Evolutionary conservation across 2,329 filamentous ascomycete genomes (phyloP), one percentile per base, ranked within the genome.

Genomic region (Pyrenophora seminiperda): DNA sequence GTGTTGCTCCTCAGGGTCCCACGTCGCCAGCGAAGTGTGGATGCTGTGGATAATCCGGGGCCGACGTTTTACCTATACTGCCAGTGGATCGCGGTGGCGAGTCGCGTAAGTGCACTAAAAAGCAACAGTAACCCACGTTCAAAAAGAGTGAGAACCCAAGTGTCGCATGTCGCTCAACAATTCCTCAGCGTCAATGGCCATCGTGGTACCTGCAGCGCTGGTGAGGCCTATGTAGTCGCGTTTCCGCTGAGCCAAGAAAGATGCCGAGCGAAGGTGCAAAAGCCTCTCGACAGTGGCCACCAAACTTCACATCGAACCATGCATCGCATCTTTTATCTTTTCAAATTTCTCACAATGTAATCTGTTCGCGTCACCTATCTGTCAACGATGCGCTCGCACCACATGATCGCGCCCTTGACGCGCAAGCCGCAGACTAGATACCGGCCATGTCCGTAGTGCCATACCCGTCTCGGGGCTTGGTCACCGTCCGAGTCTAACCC

Each of bases 331-430:
- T 27, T 14, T 32, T 20, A 6, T 20, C n/a, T 41, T 29, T 20
- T 39, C 38, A 34, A 11, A n/a, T 4, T 13, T 20, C 1, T n/a
- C 9, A 11, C 30, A n/a, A 19, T 46, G 30, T 41, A 42, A 50
- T 47, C 19, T 15, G 17, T 32, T 32, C 33, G 29, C 32, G 14
- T 32, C 38, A 42, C n/a, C 18, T 19, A 31, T 37, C 39, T 19
- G 20, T 20, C 31, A 32, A 20, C 3, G 9, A 11, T 4, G 24
- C 24, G 24, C 24, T n/a, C 24, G 24, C 9, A 27, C 5, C 24
- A 10, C n/a, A 7, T 24, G 15, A 34, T 20, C 11, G 37, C 50
- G 45, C 50, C 22, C 19, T 49, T 40, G 18, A 49, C 50, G 50
- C 48, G 31, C 27, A 39, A 18, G 20, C 17, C 15, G 15, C 13